Evolutionary conservation across 495 filamentous ascomycete genomes (phyloP).

Genomic region (Lepidopterella palustris): DNA sequence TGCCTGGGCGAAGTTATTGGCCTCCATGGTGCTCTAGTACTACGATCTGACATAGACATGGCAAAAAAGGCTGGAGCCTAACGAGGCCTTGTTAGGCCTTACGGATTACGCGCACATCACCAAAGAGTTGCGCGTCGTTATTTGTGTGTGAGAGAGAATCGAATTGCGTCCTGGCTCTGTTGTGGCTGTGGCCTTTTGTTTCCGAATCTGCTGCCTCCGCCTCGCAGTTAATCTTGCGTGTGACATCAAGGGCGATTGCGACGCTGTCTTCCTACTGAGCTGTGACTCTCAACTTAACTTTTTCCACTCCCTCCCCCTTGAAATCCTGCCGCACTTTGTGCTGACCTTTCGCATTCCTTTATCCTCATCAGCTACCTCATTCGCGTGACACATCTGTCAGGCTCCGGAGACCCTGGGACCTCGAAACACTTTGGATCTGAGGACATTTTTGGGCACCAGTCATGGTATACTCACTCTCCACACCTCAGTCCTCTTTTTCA

Average conservation of each 20-base stretch:
- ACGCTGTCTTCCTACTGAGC: neutral
- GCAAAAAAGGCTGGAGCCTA: too few species aligned
- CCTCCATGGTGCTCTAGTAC: too few species aligned
- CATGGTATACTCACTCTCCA: conserved; percentile 21
- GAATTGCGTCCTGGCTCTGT: neutral
- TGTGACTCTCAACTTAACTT: too few species aligned
- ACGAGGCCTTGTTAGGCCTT: neutral
- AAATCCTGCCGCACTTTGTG: neutral
- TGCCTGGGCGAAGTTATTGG: too few species aligned
- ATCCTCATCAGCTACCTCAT: neutral
- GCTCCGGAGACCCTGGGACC: neutral
- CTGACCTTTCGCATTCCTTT: neutral
- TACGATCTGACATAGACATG: too few species aligned
- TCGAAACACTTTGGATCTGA: neutral
- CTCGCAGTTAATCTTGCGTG: neutral
- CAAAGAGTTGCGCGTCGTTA: neutral
- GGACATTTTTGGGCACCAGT: conserved; percentile 12
- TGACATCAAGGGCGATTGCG: neutral
- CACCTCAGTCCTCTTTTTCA: neutral
- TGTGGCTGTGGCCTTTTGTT: neutral
- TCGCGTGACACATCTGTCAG: neutral
- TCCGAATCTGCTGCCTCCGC: neutral
- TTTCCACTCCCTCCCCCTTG: neutral
- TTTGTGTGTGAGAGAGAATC: neutral
- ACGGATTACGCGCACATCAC: neutral